Evolutionary conservation across 305 asterid species (phyloP), one percentile per base, ranked within the genome.

Genomic region (Fraxinus velutina): DNA sequence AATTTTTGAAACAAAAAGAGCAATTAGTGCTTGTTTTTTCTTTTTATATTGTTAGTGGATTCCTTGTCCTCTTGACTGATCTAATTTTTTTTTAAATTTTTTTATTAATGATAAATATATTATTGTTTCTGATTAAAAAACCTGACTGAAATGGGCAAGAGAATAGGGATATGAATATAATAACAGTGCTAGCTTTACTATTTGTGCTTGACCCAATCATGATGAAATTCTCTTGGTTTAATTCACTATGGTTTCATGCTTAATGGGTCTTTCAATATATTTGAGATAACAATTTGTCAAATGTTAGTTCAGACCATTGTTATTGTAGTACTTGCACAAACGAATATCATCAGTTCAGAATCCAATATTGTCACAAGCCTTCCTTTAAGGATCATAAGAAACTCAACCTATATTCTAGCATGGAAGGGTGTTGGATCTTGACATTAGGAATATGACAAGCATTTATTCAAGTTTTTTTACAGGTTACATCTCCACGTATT

Each of bases 401-500:
- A 47, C 57, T 47, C 57, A 5, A 52, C 10, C 13, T 47, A 52
- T n/a, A 75, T 42, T 70, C 19, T 30, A 24, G 10, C 68, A 17
- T 64, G 79, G 62, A 60, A 22, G 22, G 52, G n/a, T 44, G 4
- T 44, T 12, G n/a, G 52, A 10, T 12, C 30, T 76, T 84, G 57
- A 74, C 82, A 17, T 74, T 73, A 2, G 78, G 62, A 32, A 62
- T 50, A 13, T 37, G n/a, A 32, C 9, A 33, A 57, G 8, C 44
- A 57, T 6, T 27, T 50, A 24, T 77, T 47, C 29, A 42, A 13
- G 36, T 12, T 12, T 0, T 1, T 36, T 4, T 52, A 4, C 90
- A 90, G 97, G 82, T 87, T 70, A 82, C 89, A 37, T 73, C 78
- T 33, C 62, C 37, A 47, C 81, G 84, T 68, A 70, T 68, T 78